Evolutionary conservation across 2,329 filamentous ascomycete species (phyloP), one percentile per base, ranked within the genome.

Genomic region (Pseudogymnoascus sp.): DNA sequence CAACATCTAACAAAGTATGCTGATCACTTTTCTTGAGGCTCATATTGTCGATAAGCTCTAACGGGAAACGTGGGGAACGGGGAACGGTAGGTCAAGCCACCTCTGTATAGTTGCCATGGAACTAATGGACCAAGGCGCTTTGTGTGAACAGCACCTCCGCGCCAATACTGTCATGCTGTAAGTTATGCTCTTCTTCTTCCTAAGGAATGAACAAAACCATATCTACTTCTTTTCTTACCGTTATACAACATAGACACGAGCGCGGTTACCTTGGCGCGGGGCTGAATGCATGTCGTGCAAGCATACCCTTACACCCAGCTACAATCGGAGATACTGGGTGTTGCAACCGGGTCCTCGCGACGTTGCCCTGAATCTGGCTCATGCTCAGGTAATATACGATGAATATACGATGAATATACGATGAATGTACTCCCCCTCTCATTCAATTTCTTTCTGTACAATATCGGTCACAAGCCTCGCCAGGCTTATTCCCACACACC

Each of bases 241-340:
- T 55, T 55, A 29, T 55, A 33, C 29, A 55, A 21, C 9, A 55
- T 55, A 35, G 33, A 55, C 29, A 10, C 29, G 27, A 55, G 29
- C 9, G 48, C 29, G 15, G 48, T 55, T 33, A 33, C 48, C n/a
- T 55, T 5, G 29, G 10, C 10, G 48, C 48, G 48, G 29, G 48
- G 48, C 29, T 55, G 48, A 55, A 55, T 55, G 29, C 48, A 55
- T 55, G 48, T 55, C 29, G 5, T 55, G 7, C 48, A 55, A 55
- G 48, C 48, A 55, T 55, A 33, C n/a, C 48, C 48, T 35, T 33
- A 35, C 29, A 21, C 9, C 44, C 27, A 6, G 44, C 27, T 55
- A 15, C 27, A 8, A 31, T 31, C 44, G 27, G 27, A 51, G 44
- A 15, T 55, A 55, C 10, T 55, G 48, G 29, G 29, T 55, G n/a